Base-by-base conservation (phyloP, 2,329 filamentous ascomycete species). In the Fusarium sacchari region DNA sequence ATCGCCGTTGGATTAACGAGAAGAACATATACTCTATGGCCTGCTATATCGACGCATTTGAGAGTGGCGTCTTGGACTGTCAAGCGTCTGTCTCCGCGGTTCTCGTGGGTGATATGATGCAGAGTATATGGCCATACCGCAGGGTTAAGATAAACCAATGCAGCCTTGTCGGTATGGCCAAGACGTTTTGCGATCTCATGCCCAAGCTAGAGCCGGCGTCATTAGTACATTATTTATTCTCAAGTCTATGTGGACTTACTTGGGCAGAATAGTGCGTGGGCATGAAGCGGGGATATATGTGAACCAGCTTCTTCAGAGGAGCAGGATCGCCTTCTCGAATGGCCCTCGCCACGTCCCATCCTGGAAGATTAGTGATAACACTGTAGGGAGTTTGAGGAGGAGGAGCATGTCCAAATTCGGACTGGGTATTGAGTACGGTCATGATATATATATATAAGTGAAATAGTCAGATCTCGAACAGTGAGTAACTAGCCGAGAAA, bases 311-410 rank as follows among this genome's bases (percentile, higher is more conserved):
- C 39, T 76, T 50, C n/a, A 86, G 59, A 3, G 83, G 55, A 17
- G 74, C 62, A 34, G 64, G 70, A 57, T 86, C 84, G 22, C 85
- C 85, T 13, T 86, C 81, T 14, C 85, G 82, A 39, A 87, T 71
- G 9, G 75, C 75, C 49, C 81, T 72, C n/a, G 79, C 78, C 12
- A 79, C 74, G 12, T 84, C 79, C 86, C 86, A 88, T 30, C 83
- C 83, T 1, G 83, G 84, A 5, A 82, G 37, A 73, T 88, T 85
- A 60, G 82, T 79, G 58, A 86, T 85, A 78, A 88, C 82, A 67
- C 83, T 84, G 73, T 88, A 86, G 0, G 84, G 81, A 4, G 81
- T 83, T 57, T 86, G 81, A 4, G 86, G 86, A 3, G 86, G 86
- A 7, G 86, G 77, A 22, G 85, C 86, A 64, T 84, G 80, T 20